A percentile compares a stretch with the other conserved stretches of the same genome.
These are phyloP conservation scores for Sordariomycetes sp. DNA, from an alignment of 2,329 filamentous ascomycete genomes.

Conservation along the genomic window DNA sequence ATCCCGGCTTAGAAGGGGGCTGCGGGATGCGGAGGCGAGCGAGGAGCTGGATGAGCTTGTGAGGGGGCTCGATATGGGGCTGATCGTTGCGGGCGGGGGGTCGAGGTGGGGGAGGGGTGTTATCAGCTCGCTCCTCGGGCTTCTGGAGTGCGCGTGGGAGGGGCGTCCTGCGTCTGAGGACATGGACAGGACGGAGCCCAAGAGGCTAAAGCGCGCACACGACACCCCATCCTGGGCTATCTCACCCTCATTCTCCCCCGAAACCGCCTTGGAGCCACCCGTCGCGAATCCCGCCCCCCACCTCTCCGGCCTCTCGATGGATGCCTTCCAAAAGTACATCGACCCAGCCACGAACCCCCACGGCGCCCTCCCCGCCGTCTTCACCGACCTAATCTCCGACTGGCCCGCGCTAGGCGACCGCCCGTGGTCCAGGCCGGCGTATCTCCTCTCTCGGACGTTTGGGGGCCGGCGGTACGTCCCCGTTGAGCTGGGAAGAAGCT, in stretches of 20 bases:
- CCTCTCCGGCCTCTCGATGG: constrained; percentile 34
- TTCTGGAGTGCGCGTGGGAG: constrained; percentile 5
- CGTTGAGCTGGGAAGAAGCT: constrained; percentile 74
- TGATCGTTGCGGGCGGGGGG: constrained; percentile 40
- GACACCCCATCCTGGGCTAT: constrained; percentile 9
- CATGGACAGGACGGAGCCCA: constrained; percentile 2
- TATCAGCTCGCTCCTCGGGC: constrained; percentile 6
- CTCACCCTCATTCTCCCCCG: constrained; percentile 4
- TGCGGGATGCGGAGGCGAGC: constrained; percentile 7
- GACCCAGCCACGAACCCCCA: constrained; percentile 17
- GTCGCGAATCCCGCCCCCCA: constrained; percentile 26
- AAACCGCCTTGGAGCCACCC: constrained; percentile 22
- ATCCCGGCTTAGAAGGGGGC: background rate
- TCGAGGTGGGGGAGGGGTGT: constrained; percentile 8
- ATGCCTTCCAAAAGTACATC: constrained; percentile 49
- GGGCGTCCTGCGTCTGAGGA: background rate
- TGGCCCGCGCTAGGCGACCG: constrained; percentile 66
- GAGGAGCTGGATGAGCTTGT: constrained; percentile 41
- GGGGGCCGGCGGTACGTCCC: constrained; percentile 70
- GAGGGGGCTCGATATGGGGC: constrained; percentile 55
- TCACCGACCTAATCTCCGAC: constrained; percentile 47
- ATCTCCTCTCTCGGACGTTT: constrained; percentile 64
- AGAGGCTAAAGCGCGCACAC: constrained; percentile 2
- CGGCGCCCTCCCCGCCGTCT: constrained; percentile 50
- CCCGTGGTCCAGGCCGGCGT: constrained; percentile 61